Evolutionary conservation across 192 early-diverging fungal species (phyloP).

Genomic region (Rhizophagus prolifer): DNA sequence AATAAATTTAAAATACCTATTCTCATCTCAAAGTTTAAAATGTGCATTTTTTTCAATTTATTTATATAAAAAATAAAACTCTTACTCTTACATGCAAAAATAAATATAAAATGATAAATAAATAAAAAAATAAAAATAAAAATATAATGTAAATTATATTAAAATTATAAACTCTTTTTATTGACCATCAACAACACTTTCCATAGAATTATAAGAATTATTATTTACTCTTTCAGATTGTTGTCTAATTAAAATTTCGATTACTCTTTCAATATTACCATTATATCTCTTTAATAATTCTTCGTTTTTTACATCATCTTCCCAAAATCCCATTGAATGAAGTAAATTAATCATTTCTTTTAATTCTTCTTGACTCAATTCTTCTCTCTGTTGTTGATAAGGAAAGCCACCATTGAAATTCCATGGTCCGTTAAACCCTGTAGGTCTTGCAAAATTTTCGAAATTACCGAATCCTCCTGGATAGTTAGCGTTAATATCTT

Average conservation of each 20-base stretch:
- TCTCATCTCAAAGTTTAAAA: no score
- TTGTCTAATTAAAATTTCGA: slow-evolving; percentile 28
- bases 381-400: slow-evolving; percentile 13
- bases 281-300: slow-evolving; percentile 30
- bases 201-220: not conserved
- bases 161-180: no score
- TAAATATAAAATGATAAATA: no score
- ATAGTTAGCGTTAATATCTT: not conserved
- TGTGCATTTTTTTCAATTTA: no score
- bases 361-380: not conserved
- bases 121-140: no score
- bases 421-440: not conserved
- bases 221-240: not conserved
- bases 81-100: no score
- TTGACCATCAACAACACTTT: not conserved
- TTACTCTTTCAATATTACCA: slow-evolving; percentile 31
- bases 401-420: not conserved
- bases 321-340: slow-evolving; percentile 31
- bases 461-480: not conserved
- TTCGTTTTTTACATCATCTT: slow-evolving; percentile 22
- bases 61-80: no score
- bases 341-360: slow-evolving; percentile 19
- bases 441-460: not conserved
- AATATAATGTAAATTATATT: no score
- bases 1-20: no score